phyloP scores from a whole-genome alignment of 148 eudicot species.

The Cornus suecica region DNA sequence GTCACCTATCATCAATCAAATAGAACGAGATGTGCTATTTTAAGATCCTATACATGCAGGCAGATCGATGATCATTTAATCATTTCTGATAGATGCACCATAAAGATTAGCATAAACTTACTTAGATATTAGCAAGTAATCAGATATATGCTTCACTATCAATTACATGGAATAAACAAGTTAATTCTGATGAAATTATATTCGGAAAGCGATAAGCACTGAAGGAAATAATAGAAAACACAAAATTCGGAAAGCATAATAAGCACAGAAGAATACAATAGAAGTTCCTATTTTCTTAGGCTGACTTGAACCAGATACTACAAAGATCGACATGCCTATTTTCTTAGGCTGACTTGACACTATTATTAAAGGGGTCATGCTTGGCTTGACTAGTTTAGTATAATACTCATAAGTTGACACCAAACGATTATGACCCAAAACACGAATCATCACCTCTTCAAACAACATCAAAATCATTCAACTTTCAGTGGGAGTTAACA shows the following conservation, averaged over 20 bases:
- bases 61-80: not conserved
- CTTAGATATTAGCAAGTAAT: not conserved
- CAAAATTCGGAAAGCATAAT: not conserved
- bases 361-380: too few relatives aligned
- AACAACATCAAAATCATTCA: not conserved
- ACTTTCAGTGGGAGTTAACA: not conserved
- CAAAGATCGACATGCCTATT: not conserved
- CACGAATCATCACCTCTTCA: too few relatives aligned
- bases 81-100: not conserved
- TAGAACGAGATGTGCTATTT: not conserved
- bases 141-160: not conserved
- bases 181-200: not conserved
- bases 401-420: too few relatives aligned
- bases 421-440: too few relatives aligned
- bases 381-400: too few relatives aligned
- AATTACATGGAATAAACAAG: not conserved
- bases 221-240: not conserved
- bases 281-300: not conserved
- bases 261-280: not conserved
- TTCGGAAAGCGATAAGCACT: not conserved
- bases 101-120: not conserved
- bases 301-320: not conserved
- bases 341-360: too few relatives aligned
- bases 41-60: not conserved
- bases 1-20: slow-evolving; percentile 39